Evolutionary conservation across 371 early-diverging fungal genomes (phyloP), one percentile per base, ranked within the genome.

Genomic region (Rhizopus sp.): DNA sequence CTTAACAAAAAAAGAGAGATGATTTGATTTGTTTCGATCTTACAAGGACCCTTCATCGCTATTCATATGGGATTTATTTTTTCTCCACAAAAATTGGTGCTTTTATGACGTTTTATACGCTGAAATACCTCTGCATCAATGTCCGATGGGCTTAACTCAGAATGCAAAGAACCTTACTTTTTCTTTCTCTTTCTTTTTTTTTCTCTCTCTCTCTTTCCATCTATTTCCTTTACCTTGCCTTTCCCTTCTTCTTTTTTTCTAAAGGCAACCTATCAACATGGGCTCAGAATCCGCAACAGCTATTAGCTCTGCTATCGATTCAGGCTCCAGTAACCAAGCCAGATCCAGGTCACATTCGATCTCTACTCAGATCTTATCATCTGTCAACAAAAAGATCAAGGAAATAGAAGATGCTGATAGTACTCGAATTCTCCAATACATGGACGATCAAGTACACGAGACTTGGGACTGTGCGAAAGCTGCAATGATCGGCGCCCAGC

Each of bases 381-480:
- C 40, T 16, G 46, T 69, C 16, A 63, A 55, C 17, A 49, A 62
- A 33, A 72, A 62, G 32, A 53, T 68, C 10, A 65, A 57, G 5
- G 63, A 64, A 37, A 64, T 72, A 6, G 72, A 72, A 33, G 66
- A 64, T 45, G 63, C 65, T 15, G 72, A 72, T 50, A 55, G 60
- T n/a, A 68, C 68, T 16, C 68, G 66, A 8, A 61, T 73, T 32
- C 52, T 73, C 9, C 67, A 55, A n/a, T 73, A 67, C 38, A 50
- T 73, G 54, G 73, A 73, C 31, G 68, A 67, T 48, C 73, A 73
- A 32, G 73, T 73, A 3, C 64, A 63, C 44, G 80, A 80, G 15
- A 72, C 78, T 13, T 71, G 77, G 69, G 81, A 71, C 23, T 68
- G 64, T 13, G 76, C 75, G 46, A 75, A 77, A 40, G 86, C 86